These are phyloP conservation scores for Pythium folliculosum DNA, from an alignment of 352 stramenopile genomes.

Conservation along the genomic window DNA sequence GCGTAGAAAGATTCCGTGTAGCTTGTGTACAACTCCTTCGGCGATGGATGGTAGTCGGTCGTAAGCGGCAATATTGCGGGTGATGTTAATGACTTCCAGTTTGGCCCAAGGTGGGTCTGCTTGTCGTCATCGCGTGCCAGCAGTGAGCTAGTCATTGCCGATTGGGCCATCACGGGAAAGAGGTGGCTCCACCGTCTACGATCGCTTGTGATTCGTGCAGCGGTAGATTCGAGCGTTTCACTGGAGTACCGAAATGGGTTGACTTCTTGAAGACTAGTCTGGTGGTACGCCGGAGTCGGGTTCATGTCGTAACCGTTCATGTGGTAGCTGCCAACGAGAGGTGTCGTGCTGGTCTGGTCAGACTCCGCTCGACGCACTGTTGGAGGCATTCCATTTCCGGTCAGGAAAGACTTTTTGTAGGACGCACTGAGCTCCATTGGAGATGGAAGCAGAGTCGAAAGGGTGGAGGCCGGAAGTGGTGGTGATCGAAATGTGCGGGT, in stretches of 20 bases:
- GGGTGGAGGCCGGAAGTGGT: conserved; percentile 1
- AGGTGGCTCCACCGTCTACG: conserved; percentile 95
- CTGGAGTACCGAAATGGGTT: conserved; percentile 60
- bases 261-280: conserved; percentile 13
- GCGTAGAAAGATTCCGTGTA: conserved; percentile 87
- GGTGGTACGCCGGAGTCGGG: not conserved
- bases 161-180: conserved; percentile 76
- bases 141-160: not conserved
- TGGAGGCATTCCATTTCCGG: conserved; percentile 24
- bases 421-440: conserved; percentile 30
- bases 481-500: conserved; percentile 17
- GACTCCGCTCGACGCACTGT: conserved; percentile 11
- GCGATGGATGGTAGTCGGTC: conserved; percentile 86
- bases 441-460: conserved; percentile 7
- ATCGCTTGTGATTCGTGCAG: conserved; percentile 74
- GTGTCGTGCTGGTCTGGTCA: conserved; percentile 17
- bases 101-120: conserved; percentile 83
- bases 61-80: conserved; percentile 93
- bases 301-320: not conserved
- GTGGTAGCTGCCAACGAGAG: conserved; percentile 14
- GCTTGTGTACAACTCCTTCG: conserved; percentile 58
- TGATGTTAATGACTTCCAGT: conserved; percentile 95
- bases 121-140: conserved; percentile 20
- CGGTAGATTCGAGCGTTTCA: conserved; percentile 34
- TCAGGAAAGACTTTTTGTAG: conserved; percentile 30